Conservation (phyloP, 352 stramenopile genomes). For the Phytophthora pinifolia region DNA sequence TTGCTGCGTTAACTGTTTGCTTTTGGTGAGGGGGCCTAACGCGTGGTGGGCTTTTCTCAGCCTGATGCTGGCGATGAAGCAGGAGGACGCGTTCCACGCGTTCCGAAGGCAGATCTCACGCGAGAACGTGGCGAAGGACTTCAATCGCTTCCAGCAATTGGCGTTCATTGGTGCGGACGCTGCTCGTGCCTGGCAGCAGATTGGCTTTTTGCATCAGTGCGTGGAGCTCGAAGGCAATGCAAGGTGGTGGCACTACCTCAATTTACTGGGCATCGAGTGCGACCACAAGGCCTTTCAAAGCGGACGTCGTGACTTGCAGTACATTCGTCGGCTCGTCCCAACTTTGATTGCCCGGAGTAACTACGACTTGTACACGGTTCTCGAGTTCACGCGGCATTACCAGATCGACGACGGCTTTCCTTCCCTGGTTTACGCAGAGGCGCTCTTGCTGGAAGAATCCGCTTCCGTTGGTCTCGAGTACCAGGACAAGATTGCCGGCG, state of each 20-base stretch:
- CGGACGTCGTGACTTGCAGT: slow-evolving; percentile 61
- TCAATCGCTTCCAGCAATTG: slow-evolving; percentile 75
- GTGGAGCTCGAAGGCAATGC: slow-evolving; percentile 81
- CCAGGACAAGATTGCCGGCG: slow-evolving; percentile 72
- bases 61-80: slow-evolving; percentile 76
- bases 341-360: slow-evolving; percentile 64
- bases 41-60: slow-evolving; percentile 24
- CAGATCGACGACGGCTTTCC: slow-evolving; percentile 80
- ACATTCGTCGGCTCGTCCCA: slow-evolving; percentile 68
- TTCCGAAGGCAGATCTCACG: slow-evolving; percentile 78
- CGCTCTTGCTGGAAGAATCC: slow-evolving; percentile 45
- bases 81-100: slow-evolving; percentile 65
- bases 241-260: slow-evolving; percentile 83
- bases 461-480: slow-evolving; percentile 46
- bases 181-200: slow-evolving; percentile 76
- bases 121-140: slow-evolving; percentile 84
- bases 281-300: slow-evolving; percentile 79
- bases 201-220: slow-evolving; percentile 81
- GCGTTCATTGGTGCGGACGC: slow-evolving; percentile 72
- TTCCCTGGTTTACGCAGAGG: slow-evolving; percentile 70
- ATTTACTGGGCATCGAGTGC: slow-evolving; percentile 72
- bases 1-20: neutral
- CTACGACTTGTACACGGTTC: slow-evolving; percentile 77
- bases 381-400: slow-evolving; percentile 84
- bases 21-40: slow-evolving; percentile 1